These are phyloP conservation scores for Chlorella sorokiniana DNA, from an alignment of 139 green algal species.

Conservation along the genomic window DNA sequence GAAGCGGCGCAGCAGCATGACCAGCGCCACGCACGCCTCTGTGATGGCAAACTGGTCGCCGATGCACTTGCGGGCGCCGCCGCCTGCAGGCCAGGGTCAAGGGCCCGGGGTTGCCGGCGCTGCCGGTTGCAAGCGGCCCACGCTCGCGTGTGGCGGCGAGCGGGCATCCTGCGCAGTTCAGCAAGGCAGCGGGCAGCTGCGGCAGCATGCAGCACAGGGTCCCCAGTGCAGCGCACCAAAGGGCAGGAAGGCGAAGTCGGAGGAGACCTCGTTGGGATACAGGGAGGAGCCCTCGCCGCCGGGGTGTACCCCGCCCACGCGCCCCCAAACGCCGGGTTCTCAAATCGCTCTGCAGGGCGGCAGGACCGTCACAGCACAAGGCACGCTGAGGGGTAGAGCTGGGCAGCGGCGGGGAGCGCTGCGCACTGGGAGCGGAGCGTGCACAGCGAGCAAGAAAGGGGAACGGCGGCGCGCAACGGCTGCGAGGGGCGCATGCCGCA, in stretches of 20 bases:
- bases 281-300: conserved; percentile 62
- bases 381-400: no score
- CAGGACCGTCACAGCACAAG: not conserved
- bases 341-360: conserved; percentile 24
- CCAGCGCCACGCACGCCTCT: conserved; percentile 80
- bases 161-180: no score
- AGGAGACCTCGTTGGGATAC: conserved; percentile 95
- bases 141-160: no score
- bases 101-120: not conserved
- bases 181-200: no score
- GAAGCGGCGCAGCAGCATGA: conserved; percentile 81
- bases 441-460: no score
- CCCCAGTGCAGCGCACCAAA: conserved; percentile 61
- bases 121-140: not conserved
- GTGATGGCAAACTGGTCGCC: conserved; percentile 98
- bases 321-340: conserved; percentile 58
- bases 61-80: conserved; percentile 94
- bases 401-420: no score
- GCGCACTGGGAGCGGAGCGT: no score
- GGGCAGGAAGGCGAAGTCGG: conserved; percentile 97
- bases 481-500: conserved; percentile 40
- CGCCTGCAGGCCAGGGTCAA: conserved; percentile 55
- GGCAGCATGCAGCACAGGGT: no score
- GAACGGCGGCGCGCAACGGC: no score
- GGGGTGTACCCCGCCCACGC: conserved; percentile 79